phyloP scores from a whole-genome alignment of 306 rosid species.

The Quercus gilva region DNA sequence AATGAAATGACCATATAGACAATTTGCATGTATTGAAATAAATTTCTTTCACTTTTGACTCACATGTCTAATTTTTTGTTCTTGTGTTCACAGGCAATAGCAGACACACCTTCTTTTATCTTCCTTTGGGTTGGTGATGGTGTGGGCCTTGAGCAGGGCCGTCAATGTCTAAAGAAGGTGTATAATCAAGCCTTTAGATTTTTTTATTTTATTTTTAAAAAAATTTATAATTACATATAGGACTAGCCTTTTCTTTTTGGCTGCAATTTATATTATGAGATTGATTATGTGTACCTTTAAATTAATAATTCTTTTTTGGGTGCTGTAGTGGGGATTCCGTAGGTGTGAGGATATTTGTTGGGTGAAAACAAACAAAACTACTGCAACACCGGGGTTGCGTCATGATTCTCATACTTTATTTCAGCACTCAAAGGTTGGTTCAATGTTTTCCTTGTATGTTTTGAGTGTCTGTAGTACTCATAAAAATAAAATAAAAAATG shows the following conservation, averaged over 20 bases:
- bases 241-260: slow-evolving; percentile 6
- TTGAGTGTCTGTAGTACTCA: no score
- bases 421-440: slow-evolving; percentile 95
- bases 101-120: slow-evolving; percentile 96
- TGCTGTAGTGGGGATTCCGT: slow-evolving; percentile 94
- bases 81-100: slow-evolving; percentile 71
- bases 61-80: slow-evolving; percentile 22
- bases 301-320: slow-evolving; percentile 16
- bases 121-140: slow-evolving; percentile 99
- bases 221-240: background rate
- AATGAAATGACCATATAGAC: slow-evolving; percentile 5
- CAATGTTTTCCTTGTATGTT: background rate
- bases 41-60: slow-evolving; percentile 20
- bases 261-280: slow-evolving; percentile 16
- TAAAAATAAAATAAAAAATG: no score
- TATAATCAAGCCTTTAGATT: slow-evolving; percentile 13
- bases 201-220: background rate
- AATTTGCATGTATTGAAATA: slow-evolving; percentile 9
- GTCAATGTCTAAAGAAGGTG: slow-evolving; percentile 98
- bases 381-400: slow-evolving; percentile 85
- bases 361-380: slow-evolving; percentile 96
- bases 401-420: slow-evolving; percentile 95
- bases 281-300: slow-evolving; percentile 7
- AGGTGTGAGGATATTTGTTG: slow-evolving; percentile 99
- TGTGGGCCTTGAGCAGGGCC: slow-evolving; percentile 99